Evolutionary conservation across 305 asterid genomes (phyloP).

Genomic region (Fraxinus xanthoxyloides): DNA sequence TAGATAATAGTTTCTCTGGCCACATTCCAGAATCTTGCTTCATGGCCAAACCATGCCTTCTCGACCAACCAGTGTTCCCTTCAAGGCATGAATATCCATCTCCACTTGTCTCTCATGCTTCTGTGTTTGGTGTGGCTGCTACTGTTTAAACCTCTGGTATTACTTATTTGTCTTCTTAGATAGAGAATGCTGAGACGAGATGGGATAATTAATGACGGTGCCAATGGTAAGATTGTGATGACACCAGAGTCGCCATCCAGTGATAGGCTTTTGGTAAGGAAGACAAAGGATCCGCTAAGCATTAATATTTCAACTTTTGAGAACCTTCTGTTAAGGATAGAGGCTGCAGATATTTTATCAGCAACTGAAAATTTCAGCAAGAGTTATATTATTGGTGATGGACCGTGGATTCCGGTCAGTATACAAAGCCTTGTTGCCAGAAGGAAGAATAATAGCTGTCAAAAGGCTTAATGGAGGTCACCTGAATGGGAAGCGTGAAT

Average conservation of each 20-base stretch:
- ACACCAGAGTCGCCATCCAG: constrained; percentile 39
- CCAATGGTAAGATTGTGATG: constrained; percentile 30
- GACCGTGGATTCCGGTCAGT: constrained; percentile 84
- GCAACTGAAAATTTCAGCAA: constrained; percentile 75
- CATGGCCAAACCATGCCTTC: constrained; percentile 29
- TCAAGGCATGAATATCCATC: constrained; percentile 13
- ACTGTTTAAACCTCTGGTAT: constrained; percentile 26
- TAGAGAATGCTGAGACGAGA: constrained; percentile 34
- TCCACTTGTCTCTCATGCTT: constrained; percentile 25
- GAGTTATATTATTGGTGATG: constrained; percentile 69
- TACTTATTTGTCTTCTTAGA: constrained; percentile 30
- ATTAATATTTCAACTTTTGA: constrained; percentile 75
- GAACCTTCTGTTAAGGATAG: constrained; percentile 51
- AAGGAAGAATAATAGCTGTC: constrained; percentile 55
- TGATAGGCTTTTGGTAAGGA: constrained; percentile 46
- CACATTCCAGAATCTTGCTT: constrained; percentile 45
- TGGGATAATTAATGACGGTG: constrained; percentile 19
- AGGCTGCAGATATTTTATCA: constrained; percentile 51
- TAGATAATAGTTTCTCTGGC: constrained; percentile 41
- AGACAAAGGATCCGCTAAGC: constrained; percentile 64
- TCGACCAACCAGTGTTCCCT: constrained; percentile 23
- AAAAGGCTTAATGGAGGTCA: constrained; percentile 76
- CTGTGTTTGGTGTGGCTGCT: constrained; percentile 20
- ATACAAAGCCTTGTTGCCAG: constrained; percentile 53
- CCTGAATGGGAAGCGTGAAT: constrained; percentile 63